Conservation (phyloP, 1,139 yeast genomes). For the Debaryomyces sp. region DNA sequence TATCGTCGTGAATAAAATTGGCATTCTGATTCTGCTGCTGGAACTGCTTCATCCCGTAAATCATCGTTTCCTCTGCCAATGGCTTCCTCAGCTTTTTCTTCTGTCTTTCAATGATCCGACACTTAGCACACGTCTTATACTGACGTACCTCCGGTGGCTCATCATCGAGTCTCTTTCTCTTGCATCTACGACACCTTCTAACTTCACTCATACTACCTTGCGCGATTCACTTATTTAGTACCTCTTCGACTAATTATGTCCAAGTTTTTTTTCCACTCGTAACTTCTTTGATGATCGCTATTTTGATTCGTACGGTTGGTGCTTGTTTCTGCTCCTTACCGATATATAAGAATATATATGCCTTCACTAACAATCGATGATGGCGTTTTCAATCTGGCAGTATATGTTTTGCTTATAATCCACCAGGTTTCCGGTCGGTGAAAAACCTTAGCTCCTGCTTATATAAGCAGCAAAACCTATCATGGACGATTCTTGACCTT, state of each 20-base stretch:
- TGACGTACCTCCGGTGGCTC: constrained; percentile 63
- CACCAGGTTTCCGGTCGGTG: constrained; percentile 1
- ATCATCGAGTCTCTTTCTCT: constrained; percentile 57
- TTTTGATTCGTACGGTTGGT: not conserved
- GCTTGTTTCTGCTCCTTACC: not conserved
- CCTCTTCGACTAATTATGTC: not conserved
- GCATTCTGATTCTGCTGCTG: constrained; percentile 45
- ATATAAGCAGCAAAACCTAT: not conserved
- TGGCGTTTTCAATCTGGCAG: not conserved
- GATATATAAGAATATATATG: not conserved
- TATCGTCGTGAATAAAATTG: constrained; percentile 45
- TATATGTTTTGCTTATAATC: not conserved
- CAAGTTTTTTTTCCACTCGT: not conserved
- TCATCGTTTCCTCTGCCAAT: constrained; percentile 52
- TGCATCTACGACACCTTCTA: constrained; percentile 61
- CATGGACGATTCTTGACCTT: not conserved
- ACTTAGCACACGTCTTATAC: constrained; percentile 62
- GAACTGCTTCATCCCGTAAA: constrained; percentile 51
- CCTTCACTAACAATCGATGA: not conserved
- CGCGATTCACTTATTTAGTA: constrained; percentile 7
- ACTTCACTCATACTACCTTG: constrained; percentile 24
- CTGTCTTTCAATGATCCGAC: constrained; percentile 57
- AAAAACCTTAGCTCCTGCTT: constrained; percentile 1
- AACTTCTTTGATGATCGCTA: not conserved
- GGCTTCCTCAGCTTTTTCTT: constrained; percentile 51